Evolutionary conservation across 2,329 filamentous ascomycete genomes (phyloP), one percentile per base, ranked within the genome.

Genomic region (Myriosclerotinia curreyana): DNA sequence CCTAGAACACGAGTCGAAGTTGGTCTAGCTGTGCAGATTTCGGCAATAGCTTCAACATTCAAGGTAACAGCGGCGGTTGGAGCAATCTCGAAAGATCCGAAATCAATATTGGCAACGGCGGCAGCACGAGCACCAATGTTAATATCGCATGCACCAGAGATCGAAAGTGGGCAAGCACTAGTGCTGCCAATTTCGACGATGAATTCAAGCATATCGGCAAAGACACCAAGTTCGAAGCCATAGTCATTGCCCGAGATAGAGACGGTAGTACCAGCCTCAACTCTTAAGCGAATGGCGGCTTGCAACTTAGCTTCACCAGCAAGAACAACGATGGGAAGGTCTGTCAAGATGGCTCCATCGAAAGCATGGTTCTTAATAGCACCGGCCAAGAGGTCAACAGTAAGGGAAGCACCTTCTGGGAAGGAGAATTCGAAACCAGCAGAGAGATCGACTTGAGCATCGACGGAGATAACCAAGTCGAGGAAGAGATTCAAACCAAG

Each of bases 401-500:
- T 64, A n/a, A 72, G 64, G 51, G 65, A 69, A 9, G 69, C 62
- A 14, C 69, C 68, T 25, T 70, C 64, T 12, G 69, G 68, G 52
- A 72, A 70, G 1, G 67, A 58, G 60, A 71, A 68, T 42, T 69
- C 68, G 62, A 71, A 72, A 48, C 69, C 69, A 53, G 65, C 66
- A 36, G 60, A 49, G 7, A 71, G 56, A 59, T 71, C 68, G 14
- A 71, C 63, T 25, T 60, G 60, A 14, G 69, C 68, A 56, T 50
- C 62, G 5, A 70, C 48, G 28, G 67, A 68, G 48, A 72, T 67
- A 15, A 70, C 67, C 48, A 72, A 64, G 52, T 71, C 69, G 34
- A 71, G 56, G 61, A 67, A 64, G 14, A 71, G 36, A 12, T 67
- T 63, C n/a, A 70, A 40, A 5, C 68, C 70, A 54, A 70, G 40